These are phyloP conservation scores for Acacia melanoxylon DNA, from an alignment of 306 rosid species.

Conservation along the genomic window DNA sequence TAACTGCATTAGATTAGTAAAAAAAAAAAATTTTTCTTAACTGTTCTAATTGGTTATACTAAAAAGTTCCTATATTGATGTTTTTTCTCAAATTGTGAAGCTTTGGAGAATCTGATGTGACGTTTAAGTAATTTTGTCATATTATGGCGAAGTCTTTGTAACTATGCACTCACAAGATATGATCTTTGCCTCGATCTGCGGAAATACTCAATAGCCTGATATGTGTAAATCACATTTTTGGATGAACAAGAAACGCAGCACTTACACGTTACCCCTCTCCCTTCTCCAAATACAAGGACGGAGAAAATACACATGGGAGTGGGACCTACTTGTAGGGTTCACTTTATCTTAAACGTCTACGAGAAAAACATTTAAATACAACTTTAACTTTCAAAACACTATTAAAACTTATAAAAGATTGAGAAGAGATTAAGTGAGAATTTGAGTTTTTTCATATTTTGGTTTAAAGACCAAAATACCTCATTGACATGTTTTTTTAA, in stretches of 20 bases:
- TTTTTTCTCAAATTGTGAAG: background rate
- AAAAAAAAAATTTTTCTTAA: too few relatives aligned
- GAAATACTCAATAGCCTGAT: background rate
- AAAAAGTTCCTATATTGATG: too few relatives aligned
- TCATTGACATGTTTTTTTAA: too few relatives aligned
- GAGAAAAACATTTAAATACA: too few relatives aligned
- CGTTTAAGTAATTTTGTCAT: background rate
- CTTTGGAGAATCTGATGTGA: background rate
- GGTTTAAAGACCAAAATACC: too few relatives aligned
- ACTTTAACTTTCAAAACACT: too few relatives aligned
- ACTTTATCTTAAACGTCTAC: background rate
- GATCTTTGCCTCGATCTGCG: background rate
- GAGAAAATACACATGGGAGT: background rate
- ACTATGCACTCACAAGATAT: background rate
- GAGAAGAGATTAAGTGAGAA: too few relatives aligned
- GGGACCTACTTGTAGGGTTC: background rate
- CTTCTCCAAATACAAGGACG: background rate
- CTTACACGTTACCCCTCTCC: background rate
- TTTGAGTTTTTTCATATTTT: too few relatives aligned
- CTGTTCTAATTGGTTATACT: too few relatives aligned
- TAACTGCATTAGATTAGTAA: too few relatives aligned
- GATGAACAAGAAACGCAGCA: background rate
- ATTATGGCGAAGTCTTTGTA: background rate
- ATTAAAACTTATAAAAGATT: too few relatives aligned
- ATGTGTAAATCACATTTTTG: background rate